A percentile compares a stretch with the other conserved stretches of the same genome.
Evolutionary conservation across 2,329 filamentous ascomycete species (phyloP).

Genomic region (Exserohilum turcica): DNA sequence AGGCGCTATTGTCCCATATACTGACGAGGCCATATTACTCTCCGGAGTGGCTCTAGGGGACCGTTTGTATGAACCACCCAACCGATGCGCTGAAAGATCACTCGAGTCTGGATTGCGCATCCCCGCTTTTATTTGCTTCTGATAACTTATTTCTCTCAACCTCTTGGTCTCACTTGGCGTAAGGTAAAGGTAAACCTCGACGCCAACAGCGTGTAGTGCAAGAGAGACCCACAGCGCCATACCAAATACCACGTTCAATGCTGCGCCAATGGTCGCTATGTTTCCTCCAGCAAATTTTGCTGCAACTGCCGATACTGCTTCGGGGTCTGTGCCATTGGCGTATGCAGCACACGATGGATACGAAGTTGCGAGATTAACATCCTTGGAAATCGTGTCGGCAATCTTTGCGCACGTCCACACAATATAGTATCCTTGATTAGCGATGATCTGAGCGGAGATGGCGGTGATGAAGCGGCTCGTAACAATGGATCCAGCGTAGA

Average conservation of each 20-base stretch:
- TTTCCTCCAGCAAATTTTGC: conserved; percentile 32
- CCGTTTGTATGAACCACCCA: conserved; percentile 39
- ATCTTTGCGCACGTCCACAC: conserved; percentile 58
- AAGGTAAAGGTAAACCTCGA: conserved; percentile 49
- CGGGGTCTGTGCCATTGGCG: conserved; percentile 41
- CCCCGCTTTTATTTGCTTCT: conserved; percentile 61
- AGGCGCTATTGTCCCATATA: background rate
- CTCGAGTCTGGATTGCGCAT: conserved; percentile 52
- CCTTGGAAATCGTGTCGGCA: conserved; percentile 41
- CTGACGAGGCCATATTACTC: conserved; percentile 3
- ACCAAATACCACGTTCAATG: conserved; percentile 57
- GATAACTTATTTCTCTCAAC: conserved; percentile 61
- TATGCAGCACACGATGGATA: conserved; percentile 57
- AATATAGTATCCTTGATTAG: conserved; percentile 42
- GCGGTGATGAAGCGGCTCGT: conserved; percentile 58
- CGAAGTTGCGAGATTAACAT: conserved; percentile 8
- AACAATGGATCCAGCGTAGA: conserved; percentile 58
- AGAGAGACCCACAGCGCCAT: conserved; percentile 60
- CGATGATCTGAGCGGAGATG: conserved; percentile 51
- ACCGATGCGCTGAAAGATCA: conserved; percentile 32
- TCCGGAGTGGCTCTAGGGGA: conserved; percentile 9
- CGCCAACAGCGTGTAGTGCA: conserved; percentile 52
- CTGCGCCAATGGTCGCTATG: conserved; percentile 48
- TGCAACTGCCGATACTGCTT: conserved; percentile 25
- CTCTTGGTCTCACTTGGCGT: conserved; percentile 61